phyloP scores from a whole-genome alignment of 2,329 filamentous ascomycete species.

The Colletotrichum tropicale region DNA sequence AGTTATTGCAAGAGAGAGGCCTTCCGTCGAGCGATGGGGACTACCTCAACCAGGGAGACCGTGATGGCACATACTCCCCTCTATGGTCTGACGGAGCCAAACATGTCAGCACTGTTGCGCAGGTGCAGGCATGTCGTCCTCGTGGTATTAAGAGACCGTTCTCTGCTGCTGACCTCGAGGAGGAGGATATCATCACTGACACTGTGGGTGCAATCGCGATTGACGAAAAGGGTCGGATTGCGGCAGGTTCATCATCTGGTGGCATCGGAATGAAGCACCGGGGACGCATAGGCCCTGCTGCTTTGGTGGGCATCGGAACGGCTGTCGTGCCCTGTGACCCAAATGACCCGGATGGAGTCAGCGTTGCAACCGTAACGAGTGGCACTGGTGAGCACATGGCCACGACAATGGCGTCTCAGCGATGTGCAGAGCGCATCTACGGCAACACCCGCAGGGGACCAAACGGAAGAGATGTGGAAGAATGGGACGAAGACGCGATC shows the following conservation, averaged over 20 bases:
- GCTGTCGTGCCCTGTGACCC: constrained; percentile 81
- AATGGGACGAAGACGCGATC: constrained; percentile 77
- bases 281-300: constrained; percentile 89
- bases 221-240: constrained; percentile 84
- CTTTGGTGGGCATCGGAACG: constrained; percentile 89
- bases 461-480: constrained; percentile 66
- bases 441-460: constrained; percentile 65
- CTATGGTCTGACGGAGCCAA: constrained; percentile 7
- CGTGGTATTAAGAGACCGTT: constrained; percentile 40
- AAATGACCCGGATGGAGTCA: constrained; percentile 70
- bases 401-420: constrained; percentile 87
- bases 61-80: constrained; percentile 20
- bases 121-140: constrained; percentile 21
- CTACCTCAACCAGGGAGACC: constrained; percentile 7
- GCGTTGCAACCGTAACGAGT: constrained; percentile 86
- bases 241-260: constrained; percentile 93
- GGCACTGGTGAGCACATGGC: constrained; percentile 99
- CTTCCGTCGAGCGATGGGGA: neutral
- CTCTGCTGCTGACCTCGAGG: constrained; percentile 22
- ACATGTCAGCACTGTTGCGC: constrained; percentile 4
- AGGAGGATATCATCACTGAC: constrained; percentile 77
- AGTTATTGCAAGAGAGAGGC: neutral
- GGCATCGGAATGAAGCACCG: constrained; percentile 98
- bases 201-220: constrained; percentile 96
- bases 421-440: constrained; percentile 86